Evolutionary conservation across 495 filamentous ascomycete genomes (phyloP).

Genomic region (Hypoxylon rickii): DNA sequence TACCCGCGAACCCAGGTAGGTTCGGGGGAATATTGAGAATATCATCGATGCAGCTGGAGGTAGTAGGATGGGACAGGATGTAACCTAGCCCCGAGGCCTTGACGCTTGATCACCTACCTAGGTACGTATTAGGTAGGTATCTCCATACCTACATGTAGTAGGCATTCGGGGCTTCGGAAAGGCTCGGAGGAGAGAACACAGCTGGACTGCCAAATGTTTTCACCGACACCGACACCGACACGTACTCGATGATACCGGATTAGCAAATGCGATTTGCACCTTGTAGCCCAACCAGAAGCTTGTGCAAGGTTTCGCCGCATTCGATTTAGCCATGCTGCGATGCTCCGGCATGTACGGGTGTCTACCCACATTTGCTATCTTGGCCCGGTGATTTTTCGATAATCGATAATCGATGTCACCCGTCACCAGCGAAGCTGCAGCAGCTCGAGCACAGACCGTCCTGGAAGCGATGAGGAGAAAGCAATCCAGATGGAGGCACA

Average conservation of each 20-base stretch:
- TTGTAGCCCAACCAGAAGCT: constrained; percentile 24
- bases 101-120: too few species aligned
- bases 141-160: too few species aligned
- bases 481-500: constrained; percentile 3
- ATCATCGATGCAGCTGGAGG: too few species aligned
- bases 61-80: too few species aligned
- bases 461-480: constrained; percentile 8
- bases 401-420: constrained; percentile 25
- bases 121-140: background rate
- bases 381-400: constrained; percentile 29
- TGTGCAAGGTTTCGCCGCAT: constrained; percentile 31
- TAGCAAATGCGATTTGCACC: constrained; percentile 25
- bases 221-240: constrained; percentile 26
- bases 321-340: constrained; percentile 25
- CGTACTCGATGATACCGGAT: constrained; percentile 8
- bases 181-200: constrained; percentile 23
- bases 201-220: constrained; percentile 33
- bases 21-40: too few species aligned
- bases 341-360: constrained; percentile 22
- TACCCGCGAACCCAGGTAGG: too few species aligned
- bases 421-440: constrained; percentile 16
- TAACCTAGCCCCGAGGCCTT: too few species aligned
- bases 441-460: constrained; percentile 13
- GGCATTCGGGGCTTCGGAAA: constrained; percentile 21
- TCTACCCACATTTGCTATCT: constrained; percentile 30